Conservation (phyloP, 1,284 basidiomycete genomes). For the Cutaneotrichosporon cyanovorans region DNA sequence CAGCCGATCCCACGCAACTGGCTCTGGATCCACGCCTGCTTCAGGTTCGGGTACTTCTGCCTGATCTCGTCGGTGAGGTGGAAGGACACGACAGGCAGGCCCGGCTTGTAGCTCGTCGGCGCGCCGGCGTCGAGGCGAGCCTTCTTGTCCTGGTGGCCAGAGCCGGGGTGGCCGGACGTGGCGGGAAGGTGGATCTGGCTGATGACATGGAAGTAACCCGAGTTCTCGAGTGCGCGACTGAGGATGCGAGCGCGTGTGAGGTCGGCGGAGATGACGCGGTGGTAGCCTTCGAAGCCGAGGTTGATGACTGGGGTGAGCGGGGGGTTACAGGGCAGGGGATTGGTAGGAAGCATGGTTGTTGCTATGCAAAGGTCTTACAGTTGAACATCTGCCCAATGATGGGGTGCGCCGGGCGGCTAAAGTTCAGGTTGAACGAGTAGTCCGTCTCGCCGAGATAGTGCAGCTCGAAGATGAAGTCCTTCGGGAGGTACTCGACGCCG, state of each 20-base stretch:
- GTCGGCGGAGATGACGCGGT: constrained; percentile 60
- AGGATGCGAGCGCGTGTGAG: constrained; percentile 77
- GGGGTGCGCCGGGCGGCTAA: constrained; percentile 70
- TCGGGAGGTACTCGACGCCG: constrained; percentile 64
- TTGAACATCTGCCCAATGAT: constrained; percentile 92
- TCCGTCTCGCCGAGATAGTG: constrained; percentile 60
- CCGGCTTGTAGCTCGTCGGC: constrained; percentile 43
- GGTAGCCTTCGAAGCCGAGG: constrained; percentile 71
- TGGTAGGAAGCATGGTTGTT: too few species aligned
- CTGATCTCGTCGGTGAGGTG: constrained; percentile 74
- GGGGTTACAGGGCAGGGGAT: too few species aligned
- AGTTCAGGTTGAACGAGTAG: constrained; percentile 85
- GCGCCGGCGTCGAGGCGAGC: constrained; percentile 10
- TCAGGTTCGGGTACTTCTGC: constrained; percentile 59
- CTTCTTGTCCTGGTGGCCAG: constrained; percentile 10
- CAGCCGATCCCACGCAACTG: constrained; percentile 45
- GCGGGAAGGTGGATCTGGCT: constrained; percentile 47
- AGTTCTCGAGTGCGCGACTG: constrained; percentile 75
- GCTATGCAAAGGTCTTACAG: constrained; percentile 35
- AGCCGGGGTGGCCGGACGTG: not conserved
- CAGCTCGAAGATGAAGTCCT: constrained; percentile 87
- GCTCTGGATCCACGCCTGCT: constrained; percentile 81
- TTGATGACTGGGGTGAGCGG: constrained; percentile 54
- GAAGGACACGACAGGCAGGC: constrained; percentile 87
- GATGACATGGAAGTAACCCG: constrained; percentile 60